Conservation (phyloP, 2,329 filamentous ascomycete species). For the Hypoxylon rubiginosum region DNA sequence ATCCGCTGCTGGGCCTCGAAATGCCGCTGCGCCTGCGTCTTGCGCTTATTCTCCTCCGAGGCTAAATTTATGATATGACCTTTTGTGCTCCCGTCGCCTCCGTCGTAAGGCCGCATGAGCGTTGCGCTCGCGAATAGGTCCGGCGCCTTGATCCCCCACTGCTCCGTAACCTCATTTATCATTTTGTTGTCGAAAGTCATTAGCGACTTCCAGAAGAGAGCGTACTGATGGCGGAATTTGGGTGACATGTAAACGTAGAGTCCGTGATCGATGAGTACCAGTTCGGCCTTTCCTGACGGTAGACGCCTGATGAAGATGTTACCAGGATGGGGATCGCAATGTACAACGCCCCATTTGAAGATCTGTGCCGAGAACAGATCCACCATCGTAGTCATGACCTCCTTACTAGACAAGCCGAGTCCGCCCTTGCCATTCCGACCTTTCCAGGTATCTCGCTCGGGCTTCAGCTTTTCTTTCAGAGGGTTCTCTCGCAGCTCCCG, state of each 20-base stretch:
- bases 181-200: conserved; percentile 93
- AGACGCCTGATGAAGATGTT: conserved; percentile 96
- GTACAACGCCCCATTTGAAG: conserved; percentile 95
- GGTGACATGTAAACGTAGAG: conserved; percentile 93
- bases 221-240: conserved; percentile 87
- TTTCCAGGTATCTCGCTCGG: conserved; percentile 82
- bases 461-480: conserved; percentile 76
- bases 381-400: conserved; percentile 96
- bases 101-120: conserved; percentile 89
- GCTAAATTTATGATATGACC: conserved; percentile 68
- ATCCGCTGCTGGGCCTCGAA: conserved; percentile 92
- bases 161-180: conserved; percentile 76
- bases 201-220: conserved; percentile 91
- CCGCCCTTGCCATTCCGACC: conserved; percentile 81
- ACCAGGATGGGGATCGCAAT: conserved; percentile 96
- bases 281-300: conserved; percentile 84
- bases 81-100: conserved; percentile 78
- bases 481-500: conserved; percentile 65
- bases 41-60: conserved; percentile 66
- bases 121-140: conserved; percentile 95
- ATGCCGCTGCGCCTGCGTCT: conserved; percentile 77
- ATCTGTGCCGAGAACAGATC: conserved; percentile 98
- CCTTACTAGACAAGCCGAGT: conserved; percentile 83
- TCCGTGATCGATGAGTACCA: conserved; percentile 97
- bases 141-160: conserved; percentile 90